These are phyloP conservation scores for Phanerodontia chrysosporium DNA, from an alignment of 768 basidiomycete genomes.

Conservation along the genomic window DNA sequence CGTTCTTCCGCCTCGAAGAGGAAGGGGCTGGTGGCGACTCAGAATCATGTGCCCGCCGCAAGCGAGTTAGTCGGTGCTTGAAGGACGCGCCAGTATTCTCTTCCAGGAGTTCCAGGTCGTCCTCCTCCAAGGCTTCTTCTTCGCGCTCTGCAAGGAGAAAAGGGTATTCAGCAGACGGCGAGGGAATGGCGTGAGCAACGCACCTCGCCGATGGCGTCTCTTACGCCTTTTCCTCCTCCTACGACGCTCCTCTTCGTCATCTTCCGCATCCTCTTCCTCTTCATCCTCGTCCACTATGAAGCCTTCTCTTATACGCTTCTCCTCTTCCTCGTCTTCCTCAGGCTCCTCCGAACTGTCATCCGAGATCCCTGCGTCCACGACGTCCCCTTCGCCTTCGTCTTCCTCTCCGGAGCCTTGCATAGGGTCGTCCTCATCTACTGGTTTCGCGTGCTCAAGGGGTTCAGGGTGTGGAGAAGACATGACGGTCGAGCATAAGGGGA, in stretches of 20 bases:
- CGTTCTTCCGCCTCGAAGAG: constrained; percentile 52
- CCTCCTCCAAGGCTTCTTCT: constrained; percentile 69
- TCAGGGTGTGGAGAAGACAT: constrained; percentile 42
- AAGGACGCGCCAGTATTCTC: constrained; percentile 84
- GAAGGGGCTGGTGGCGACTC: constrained; percentile 63
- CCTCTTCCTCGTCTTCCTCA: constrained; percentile 90
- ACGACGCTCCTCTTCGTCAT: constrained; percentile 49
- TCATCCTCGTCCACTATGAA: constrained; percentile 93
- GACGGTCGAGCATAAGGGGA: constrained; percentile 15
- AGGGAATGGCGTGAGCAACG: constrained; percentile 31
- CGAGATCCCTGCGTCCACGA: constrained; percentile 50
- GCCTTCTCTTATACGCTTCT: constrained; percentile 70
- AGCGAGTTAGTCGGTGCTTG: constrained; percentile 68
- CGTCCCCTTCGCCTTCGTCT: constrained; percentile 51
- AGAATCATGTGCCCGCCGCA: constrained; percentile 71
- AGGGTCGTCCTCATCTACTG: constrained; percentile 47
- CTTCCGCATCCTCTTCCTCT: constrained; percentile 73
- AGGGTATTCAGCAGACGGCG: constrained; percentile 4
- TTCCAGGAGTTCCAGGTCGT: constrained; percentile 77
- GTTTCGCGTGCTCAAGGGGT: constrained; percentile 24
- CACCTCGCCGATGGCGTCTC: constrained; percentile 53
- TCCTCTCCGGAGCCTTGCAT: constrained; percentile 49
- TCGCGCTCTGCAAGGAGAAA: constrained; percentile 37
- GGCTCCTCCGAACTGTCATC: constrained; percentile 89
- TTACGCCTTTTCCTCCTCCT: constrained; percentile 64